A percentile compares a stretch with the other conserved stretches of the same genome.
phyloP scores from a whole-genome alignment of 805 yeast genomes.

The Sugiyamaella smithiae region DNA sequence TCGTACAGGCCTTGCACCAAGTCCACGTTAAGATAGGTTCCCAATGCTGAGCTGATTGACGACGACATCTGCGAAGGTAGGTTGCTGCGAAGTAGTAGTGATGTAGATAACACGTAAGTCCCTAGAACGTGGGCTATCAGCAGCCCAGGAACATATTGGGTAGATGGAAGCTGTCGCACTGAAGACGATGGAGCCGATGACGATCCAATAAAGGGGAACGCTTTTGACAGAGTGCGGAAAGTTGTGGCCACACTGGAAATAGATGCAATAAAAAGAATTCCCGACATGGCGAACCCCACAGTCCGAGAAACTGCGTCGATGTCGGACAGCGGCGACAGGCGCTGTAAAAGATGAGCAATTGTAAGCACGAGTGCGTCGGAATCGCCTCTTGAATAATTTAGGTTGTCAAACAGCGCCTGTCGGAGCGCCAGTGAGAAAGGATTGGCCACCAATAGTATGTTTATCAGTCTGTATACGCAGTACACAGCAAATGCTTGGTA shows the following conservation, averaged over 20 bases:
- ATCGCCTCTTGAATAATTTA: not conserved
- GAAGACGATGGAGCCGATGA: slow-evolving; percentile 9
- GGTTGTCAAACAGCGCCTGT: not conserved
- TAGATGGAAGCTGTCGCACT: not conserved
- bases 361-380: slow-evolving; percentile 30
- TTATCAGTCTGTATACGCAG: slow-evolving; percentile 41
- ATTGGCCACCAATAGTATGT: slow-evolving; percentile 31
- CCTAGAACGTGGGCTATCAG: slow-evolving; percentile 38
- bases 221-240: slow-evolving; percentile 31
- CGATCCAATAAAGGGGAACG: slow-evolving; percentile 27
- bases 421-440: slow-evolving; percentile 21
- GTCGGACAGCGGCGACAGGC: slow-evolving; percentile 21
- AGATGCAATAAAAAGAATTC: slow-evolving; percentile 36
- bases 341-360: slow-evolving; percentile 24
- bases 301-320: slow-evolving; percentile 38
- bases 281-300: slow-evolving; percentile 40
- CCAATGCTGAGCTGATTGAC: slow-evolving; percentile 40
- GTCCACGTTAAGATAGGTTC: slow-evolving; percentile 38
- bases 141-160: slow-evolving; percentile 22
- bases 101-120: slow-evolving; percentile 40
- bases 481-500: slow-evolving; percentile 37
- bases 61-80: slow-evolving; percentile 39
- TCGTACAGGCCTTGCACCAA: slow-evolving; percentile 41
- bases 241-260: slow-evolving; percentile 38
- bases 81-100: slow-evolving; percentile 40